Evolutionary conservation across 345 rosid species (phyloP).

Genomic region (Trapa bicornis): DNA sequence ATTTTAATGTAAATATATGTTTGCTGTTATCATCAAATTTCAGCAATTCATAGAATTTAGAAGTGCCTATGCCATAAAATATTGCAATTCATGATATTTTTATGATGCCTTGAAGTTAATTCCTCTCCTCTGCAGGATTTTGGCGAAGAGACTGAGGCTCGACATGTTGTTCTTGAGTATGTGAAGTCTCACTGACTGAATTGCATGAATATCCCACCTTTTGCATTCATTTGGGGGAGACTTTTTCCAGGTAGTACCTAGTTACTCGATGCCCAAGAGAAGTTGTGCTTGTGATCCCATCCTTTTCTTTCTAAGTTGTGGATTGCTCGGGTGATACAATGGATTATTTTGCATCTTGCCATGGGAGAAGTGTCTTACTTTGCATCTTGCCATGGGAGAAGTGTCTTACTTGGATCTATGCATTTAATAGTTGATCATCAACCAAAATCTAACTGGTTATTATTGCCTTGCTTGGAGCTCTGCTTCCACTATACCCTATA

Average conservation of each 20-base stretch:
- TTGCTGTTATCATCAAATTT: neutral
- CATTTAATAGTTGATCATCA: no score
- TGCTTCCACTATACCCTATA: no score
- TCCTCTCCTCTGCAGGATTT: constrained; percentile 34
- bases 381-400: no score
- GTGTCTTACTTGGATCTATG: no score
- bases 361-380: no score
- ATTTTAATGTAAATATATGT: neutral
- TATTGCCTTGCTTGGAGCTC: no score
- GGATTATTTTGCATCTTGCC: no score
- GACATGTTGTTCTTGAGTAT: constrained; percentile 34
- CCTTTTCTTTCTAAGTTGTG: neutral
- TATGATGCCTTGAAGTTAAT: neutral
- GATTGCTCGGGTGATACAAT: neutral
- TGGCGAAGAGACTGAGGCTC: constrained; percentile 50
- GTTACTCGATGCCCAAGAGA: neutral
- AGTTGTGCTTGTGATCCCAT: neutral
- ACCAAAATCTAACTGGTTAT: no score
- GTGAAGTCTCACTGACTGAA: constrained; percentile 30
- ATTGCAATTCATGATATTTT: no score
- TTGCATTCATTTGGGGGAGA: neutral
- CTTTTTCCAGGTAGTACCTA: neutral
- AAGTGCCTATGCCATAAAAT: no score
- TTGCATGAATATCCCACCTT: neutral
- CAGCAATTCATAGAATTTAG: no score